These are phyloP conservation scores for Marasmius fiardii DNA, from an alignment of 1,284 basidiomycete genomes.

Conservation along the genomic window DNA sequence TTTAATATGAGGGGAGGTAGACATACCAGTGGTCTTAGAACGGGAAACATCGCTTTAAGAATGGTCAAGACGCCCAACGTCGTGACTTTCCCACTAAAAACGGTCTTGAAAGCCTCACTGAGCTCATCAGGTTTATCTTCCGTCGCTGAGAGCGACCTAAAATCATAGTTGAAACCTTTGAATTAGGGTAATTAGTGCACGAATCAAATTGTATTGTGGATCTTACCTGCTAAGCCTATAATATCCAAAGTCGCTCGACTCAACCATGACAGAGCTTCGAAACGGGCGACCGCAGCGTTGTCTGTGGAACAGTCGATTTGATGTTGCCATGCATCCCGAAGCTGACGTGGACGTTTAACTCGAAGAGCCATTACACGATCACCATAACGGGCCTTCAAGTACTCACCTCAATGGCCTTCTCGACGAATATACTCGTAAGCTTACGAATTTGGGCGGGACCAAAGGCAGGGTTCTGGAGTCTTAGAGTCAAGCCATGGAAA, in stretches of 20 bases:
- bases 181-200: slow-evolving; percentile 17
- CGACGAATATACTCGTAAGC: slow-evolving; percentile 13
- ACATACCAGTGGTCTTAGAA: slow-evolving; percentile 19
- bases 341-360: background rate
- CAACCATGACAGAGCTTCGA: slow-evolving; percentile 55
- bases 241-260: slow-evolving; percentile 62
- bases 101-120: slow-evolving; percentile 40
- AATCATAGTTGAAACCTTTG: slow-evolving; percentile 64
- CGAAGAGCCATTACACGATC: too few relatives aligned
- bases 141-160: slow-evolving; percentile 42
- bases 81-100: slow-evolving; percentile 37
- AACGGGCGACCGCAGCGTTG: slow-evolving; percentile 21
- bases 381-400: too few relatives aligned
- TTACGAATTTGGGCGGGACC: slow-evolving; percentile 12
- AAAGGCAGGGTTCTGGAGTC: slow-evolving; percentile 13
- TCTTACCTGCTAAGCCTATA: slow-evolving; percentile 60
- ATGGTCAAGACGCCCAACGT: slow-evolving; percentile 20
- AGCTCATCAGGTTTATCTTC: slow-evolving; percentile 38
- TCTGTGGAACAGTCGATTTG: slow-evolving; percentile 23
- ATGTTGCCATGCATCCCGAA: slow-evolving; percentile 37
- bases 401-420: slow-evolving; percentile 12
- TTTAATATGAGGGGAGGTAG: background rate
- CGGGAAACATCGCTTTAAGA: slow-evolving; percentile 28
- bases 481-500: background rate
- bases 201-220: background rate